Conservation (phyloP, 106 monocot species). For the Dendrobium chrysotoxum region DNA sequence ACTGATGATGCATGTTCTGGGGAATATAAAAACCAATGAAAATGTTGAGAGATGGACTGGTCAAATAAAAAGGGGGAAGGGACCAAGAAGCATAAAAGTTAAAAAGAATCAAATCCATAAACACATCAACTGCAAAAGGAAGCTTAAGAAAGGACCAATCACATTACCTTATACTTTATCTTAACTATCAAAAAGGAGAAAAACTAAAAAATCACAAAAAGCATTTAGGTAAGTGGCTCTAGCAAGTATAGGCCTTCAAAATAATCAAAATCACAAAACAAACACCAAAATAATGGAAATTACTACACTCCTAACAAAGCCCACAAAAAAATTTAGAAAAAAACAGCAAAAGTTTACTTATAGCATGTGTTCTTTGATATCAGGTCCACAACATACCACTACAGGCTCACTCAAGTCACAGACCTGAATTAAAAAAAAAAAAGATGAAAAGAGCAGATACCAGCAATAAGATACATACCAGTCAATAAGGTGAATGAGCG, state of each 20-base stretch:
- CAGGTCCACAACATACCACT: background rate
- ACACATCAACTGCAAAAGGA: background rate
- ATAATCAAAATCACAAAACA: background rate
- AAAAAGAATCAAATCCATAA: background rate
- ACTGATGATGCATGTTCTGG: too few species aligned
- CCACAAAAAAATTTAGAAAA: background rate
- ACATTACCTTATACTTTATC: background rate
- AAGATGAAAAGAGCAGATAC: background rate
- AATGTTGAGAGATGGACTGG: too few species aligned
- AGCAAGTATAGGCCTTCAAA: background rate
- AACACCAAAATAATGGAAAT: background rate
- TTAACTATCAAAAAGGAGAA: background rate
- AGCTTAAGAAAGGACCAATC: background rate
- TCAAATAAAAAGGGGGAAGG: background rate
- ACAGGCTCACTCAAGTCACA: background rate
- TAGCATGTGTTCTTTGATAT: background rate
- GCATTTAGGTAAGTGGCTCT: background rate
- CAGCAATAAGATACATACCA: background rate
- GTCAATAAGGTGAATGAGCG: background rate
- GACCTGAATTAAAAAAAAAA: background rate
- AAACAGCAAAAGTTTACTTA: background rate
- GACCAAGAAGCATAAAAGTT: background rate
- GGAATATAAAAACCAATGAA: too few species aligned
- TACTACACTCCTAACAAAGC: background rate
- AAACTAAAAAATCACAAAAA: background rate